Percentiles rank a stretch among this genome's conserved stretches.
phyloP scores from a whole-genome alignment of 257 asterid genomes.

The Nemophila menziesii region DNA sequence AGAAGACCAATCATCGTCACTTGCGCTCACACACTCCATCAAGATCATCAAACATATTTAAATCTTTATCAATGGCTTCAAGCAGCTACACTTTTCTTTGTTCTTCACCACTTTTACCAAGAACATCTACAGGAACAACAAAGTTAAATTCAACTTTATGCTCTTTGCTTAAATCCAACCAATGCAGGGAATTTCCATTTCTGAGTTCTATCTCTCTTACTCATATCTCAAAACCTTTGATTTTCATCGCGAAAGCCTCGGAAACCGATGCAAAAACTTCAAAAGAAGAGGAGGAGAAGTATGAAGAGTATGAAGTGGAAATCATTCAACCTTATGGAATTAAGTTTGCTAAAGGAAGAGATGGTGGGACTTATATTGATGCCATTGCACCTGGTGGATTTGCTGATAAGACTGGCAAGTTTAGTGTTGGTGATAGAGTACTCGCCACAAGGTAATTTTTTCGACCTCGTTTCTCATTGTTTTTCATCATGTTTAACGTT shows the following conservation, averaged over 20 bases:
- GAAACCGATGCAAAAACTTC: slow-evolving; percentile 22
- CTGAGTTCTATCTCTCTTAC: slow-evolving; percentile 13
- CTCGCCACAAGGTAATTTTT: slow-evolving; percentile 70
- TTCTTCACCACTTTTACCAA: slow-evolving; percentile 32
- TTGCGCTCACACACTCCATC: slow-evolving; percentile 1
- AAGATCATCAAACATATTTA: slow-evolving; percentile 1
- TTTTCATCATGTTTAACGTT: not conserved
- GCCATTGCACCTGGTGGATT: slow-evolving; percentile 82
- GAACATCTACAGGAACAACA: slow-evolving; percentile 14
- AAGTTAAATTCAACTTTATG: slow-evolving; percentile 20
- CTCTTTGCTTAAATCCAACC: slow-evolving; percentile 31
- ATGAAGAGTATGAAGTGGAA: slow-evolving; percentile 74
- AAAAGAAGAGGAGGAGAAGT: slow-evolving; percentile 19
- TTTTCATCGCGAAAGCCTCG: slow-evolving; percentile 35
- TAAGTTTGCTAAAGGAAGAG: slow-evolving; percentile 72
- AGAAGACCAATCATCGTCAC: slow-evolving; percentile 5
- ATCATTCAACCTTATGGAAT: slow-evolving; percentile 67
- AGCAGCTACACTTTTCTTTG: slow-evolving; percentile 40
- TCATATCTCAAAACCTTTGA: slow-evolving; percentile 13
- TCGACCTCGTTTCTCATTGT: not conserved
- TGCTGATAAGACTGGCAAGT: slow-evolving; percentile 65
- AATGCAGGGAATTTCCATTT: slow-evolving; percentile 20
- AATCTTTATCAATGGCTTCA: slow-evolving; percentile 23
- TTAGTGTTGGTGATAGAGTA: slow-evolving; percentile 83
- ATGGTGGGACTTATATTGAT: slow-evolving; percentile 90